These are phyloP conservation scores for Ilyonectria mors-panacis DNA, from an alignment of 2,329 filamentous ascomycete genomes.

Conservation along the genomic window DNA sequence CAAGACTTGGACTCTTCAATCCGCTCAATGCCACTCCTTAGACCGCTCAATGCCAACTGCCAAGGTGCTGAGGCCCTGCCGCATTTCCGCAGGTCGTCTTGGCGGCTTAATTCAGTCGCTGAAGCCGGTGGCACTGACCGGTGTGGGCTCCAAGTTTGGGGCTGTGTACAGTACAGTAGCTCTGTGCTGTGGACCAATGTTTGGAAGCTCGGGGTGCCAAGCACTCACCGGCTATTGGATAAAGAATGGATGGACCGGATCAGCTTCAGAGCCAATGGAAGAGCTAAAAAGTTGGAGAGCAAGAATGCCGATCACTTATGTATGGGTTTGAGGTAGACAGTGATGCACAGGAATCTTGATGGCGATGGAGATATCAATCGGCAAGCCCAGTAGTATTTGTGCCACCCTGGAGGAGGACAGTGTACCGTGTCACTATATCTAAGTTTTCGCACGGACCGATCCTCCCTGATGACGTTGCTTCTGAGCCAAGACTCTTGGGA, in stretches of 20 bases:
- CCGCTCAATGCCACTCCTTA: neutral
- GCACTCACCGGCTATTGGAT: neutral
- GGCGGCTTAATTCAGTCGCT: conserved; percentile 15
- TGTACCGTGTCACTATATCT: neutral
- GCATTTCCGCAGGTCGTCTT: conserved; percentile 23
- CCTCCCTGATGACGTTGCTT: conserved; percentile 28
- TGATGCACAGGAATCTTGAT: neutral
- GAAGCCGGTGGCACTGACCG: conserved; percentile 1
- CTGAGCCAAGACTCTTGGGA: conserved; percentile 37
- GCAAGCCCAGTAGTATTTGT: neutral
- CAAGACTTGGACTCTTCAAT: neutral
- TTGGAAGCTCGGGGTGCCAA: neutral
- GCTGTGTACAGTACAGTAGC: conserved; percentile 12
- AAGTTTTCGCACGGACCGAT: neutral
- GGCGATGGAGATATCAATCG: neutral
- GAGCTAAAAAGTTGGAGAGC: neutral
- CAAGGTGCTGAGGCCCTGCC: conserved; percentile 10
- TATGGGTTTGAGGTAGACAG: neutral
- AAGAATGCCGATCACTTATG: neutral
- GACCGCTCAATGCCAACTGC: neutral
- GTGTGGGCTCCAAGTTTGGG: conserved; percentile 14
- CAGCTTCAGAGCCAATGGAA: neutral
- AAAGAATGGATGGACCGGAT: neutral
- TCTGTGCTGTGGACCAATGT: conserved; percentile 5
- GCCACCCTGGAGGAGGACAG: neutral